Evolutionary conservation across 2,329 filamentous ascomycete species (phyloP).

Genomic region (Rutstroemia sp.): DNA sequence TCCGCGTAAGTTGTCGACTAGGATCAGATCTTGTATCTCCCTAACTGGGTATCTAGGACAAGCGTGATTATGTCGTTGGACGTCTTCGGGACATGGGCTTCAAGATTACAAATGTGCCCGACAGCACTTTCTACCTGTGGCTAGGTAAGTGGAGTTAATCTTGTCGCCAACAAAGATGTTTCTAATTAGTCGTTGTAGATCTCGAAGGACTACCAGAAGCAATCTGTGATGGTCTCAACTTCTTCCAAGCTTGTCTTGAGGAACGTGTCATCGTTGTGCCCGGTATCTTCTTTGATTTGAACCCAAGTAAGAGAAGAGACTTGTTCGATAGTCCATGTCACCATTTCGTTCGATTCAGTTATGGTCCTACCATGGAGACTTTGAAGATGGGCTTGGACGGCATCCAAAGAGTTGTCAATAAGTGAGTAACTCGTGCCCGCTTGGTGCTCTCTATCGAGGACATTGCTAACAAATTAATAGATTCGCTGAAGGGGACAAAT

Average conservation of each 20-base stretch:
- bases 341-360: constrained; percentile 80
- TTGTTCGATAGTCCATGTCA: constrained; percentile 93
- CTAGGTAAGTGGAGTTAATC: constrained; percentile 29
- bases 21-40: not conserved
- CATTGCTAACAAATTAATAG: not conserved
- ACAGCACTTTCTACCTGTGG: constrained; percentile 94
- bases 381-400: constrained; percentile 74
- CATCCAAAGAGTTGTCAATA: constrained; percentile 73
- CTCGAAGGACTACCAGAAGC: constrained; percentile 64
- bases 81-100: constrained; percentile 83
- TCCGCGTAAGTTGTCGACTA: constrained; percentile 45
- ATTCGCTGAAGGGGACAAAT: not conserved
- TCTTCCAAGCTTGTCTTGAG: constrained; percentile 88
- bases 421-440: constrained; percentile 35
- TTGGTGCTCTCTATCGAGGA: too few relatives aligned
- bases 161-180: not conserved
- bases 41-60: constrained; percentile 42
- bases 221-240: constrained; percentile 90
- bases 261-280: constrained; percentile 97
- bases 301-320: constrained; percentile 81
- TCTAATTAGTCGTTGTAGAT: constrained; percentile 30
- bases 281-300: constrained; percentile 96
- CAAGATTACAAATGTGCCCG: constrained; percentile 72
- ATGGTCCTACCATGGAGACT: constrained; percentile 74
- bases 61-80: constrained; percentile 83